Evolutionary conservation across 495 filamentous ascomycete genomes (phyloP), one percentile per base, ranked within the genome.

Genomic region (Hyaloscypha bicolor): DNA sequence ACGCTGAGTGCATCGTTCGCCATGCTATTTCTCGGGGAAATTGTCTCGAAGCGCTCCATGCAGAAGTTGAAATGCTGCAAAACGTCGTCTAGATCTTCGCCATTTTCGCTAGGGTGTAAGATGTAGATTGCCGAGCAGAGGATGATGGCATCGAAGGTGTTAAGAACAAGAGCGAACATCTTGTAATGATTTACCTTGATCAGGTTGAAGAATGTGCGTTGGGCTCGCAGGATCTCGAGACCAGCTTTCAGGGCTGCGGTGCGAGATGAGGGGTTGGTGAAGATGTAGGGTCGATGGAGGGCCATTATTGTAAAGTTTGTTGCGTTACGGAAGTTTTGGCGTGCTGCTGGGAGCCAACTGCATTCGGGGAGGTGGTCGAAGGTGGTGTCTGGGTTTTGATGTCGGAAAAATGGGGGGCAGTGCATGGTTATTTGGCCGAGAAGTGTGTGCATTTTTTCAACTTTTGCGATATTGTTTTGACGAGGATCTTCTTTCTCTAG

Each of bases 211-310:
- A 84, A 78, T 63, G 75, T 67, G 55, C 79, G 76, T 70, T 88
- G 86, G 32, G 84, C 81, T 19, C 80, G 76, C 5, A 89, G 74
- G 77, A 88, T 85, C 4, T 77, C 78, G 21, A 87, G 67, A 51
- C 81, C 83, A 33, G 85, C 86, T 65, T 80, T 80, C 0, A 89
- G 74, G 19, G 86, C 85, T 61, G 83, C 80, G 11, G 77, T 78
- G 31, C 85, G 77, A 63, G 80, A 83, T 5, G 76, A 75, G 4
- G 78, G 68, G n/a, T 82, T 78, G 0, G 84, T 85, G 65, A 89
- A 89, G 45, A 89, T 84, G 71, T 86, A 89, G 0, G 87, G 85
- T 55, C 86, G 81, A 63, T 89, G 87, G 39, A 89, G 79, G 22
- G 85, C 84, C 72, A 88, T 86, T 55, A 88, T 74, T 58, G 86